Base-by-base conservation (phyloP, 495 filamentous ascomycete species). In the Talaromyces thailandensis region DNA sequence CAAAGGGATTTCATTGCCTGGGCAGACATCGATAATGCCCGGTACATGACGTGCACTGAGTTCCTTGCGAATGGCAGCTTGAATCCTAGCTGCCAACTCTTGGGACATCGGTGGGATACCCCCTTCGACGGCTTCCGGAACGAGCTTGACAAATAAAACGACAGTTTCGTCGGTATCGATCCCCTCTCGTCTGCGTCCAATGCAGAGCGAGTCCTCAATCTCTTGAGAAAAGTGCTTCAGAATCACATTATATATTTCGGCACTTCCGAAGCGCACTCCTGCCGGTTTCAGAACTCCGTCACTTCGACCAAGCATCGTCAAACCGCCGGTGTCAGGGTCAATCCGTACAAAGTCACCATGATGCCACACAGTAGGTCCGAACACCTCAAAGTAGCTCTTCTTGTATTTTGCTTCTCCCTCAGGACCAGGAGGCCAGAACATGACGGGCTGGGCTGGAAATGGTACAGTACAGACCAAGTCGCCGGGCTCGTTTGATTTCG, bases 201-300 rank as follows among this genome's bases (percentile, higher is more conserved):
- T 84, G 63, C 92, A 96, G 4, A 97, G 76, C 0, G 90, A 89
- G 65, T 97, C 92, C 62, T 89, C 89, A 25, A 96, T 76, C 64
- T 90, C 82, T 37, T 82, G 79, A 4, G 86, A 83, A 67, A 95
- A 96, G 68, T 92, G 85, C 56, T 88, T 82, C 16, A 93, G 81
- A 4, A 96, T 75, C n/a, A 96, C 76, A 67, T 95, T 96, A 72
- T 97, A 97, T 37, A 97, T 95, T 75, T 97, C 92, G 6, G 91
- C 88, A 48, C 85, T 88, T 16, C 92, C 92, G 66, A 97, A 97
- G 35, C 92, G 77, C 9, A 97, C 90, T 0, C 92, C 92, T 9
- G 82, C 84, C 0, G 92, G 92, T 72, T 97, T 97, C 29, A 97
- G 75, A 45, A 96, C 91, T 4, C 92, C 92, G 68, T 97, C 92